A percentile compares a stretch with the other conserved stretches of the same genome.
These are phyloP conservation scores for Nemophila menziesii DNA, from an alignment of 257 asterid species.

Conservation along the genomic window DNA sequence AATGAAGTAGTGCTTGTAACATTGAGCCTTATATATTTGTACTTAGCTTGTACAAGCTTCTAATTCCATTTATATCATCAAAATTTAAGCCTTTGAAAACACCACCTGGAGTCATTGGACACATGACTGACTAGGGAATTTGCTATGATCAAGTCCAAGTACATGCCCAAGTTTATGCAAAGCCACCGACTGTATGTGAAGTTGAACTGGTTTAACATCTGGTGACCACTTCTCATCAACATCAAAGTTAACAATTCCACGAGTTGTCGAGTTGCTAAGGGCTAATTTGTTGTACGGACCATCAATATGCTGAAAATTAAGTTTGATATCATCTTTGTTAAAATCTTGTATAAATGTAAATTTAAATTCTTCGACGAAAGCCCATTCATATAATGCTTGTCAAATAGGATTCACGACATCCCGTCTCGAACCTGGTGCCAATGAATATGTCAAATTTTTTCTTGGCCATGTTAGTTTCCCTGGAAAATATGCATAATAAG, in stretches of 20 bases:
- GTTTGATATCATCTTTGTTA: constrained; percentile 7
- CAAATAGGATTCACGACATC: not conserved
- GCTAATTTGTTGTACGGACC: constrained; percentile 18
- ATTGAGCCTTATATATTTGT: no score
- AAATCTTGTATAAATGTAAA: constrained; percentile 8
- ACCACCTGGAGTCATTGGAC: not conserved
- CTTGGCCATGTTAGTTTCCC: constrained; percentile 13
- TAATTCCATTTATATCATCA: not conserved
- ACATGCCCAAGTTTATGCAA: constrained; percentile 28
- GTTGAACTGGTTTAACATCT: constrained; percentile 4
- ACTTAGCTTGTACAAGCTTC: not conserved
- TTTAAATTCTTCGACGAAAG: not conserved
- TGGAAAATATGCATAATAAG: constrained; percentile 9
- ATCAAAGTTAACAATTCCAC: constrained; percentile 25
- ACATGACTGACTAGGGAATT: not conserved
- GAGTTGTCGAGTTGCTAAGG: constrained; percentile 13
- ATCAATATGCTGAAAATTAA: constrained; percentile 18
- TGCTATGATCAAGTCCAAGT: constrained; percentile 14
- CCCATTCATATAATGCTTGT: constrained; percentile 13
- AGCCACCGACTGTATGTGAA: constrained; percentile 18
- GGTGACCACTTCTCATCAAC: constrained; percentile 21
- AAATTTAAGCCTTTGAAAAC: not conserved
- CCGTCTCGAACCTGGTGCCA: not conserved
- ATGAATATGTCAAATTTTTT: constrained; percentile 11
- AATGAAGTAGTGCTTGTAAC: no score